These are phyloP conservation scores for Dactylellina cionopaga DNA, from an alignment of 2,329 filamentous ascomycete genomes.

Conservation along the genomic window DNA sequence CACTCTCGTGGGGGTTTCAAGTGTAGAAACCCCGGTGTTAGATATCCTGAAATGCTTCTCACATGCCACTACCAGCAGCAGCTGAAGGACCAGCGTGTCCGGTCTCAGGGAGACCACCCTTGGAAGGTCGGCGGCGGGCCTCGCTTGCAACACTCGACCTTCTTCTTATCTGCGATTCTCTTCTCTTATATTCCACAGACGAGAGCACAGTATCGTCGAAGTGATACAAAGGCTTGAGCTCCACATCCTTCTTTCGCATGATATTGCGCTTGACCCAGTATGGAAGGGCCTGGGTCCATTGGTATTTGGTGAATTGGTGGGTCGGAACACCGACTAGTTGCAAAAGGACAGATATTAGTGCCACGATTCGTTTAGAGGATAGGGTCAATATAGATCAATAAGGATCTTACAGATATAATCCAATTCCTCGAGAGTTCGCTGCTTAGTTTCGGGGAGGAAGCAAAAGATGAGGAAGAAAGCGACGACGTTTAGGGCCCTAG, in stretches of 20 bases:
- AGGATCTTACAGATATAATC: conserved; percentile 64
- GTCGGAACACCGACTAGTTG: conserved; percentile 69
- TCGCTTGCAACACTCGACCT: conserved; percentile 23
- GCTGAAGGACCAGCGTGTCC: background rate
- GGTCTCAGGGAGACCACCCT: background rate
- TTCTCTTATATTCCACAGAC: conserved; percentile 31
- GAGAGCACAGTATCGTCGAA: conserved; percentile 60
- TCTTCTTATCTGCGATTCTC: conserved; percentile 30
- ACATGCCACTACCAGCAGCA: conserved; percentile 7
- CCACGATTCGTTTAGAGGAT: background rate
- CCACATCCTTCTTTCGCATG: conserved; percentile 64
- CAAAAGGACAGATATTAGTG: conserved; percentile 58
- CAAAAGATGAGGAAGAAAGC: conserved; percentile 69
- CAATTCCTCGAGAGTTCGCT: conserved; percentile 66
- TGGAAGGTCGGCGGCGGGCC: background rate
- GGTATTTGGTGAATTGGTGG: conserved; percentile 68
- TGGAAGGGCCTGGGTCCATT: conserved; percentile 68
- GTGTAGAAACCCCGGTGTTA: too few relatives aligned
- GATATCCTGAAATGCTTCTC: too few relatives aligned
- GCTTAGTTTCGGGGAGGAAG: conserved; percentile 70
- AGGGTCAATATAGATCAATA: background rate
- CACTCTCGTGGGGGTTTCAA: too few relatives aligned
- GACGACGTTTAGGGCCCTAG: conserved; percentile 65
- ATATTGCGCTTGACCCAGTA: conserved; percentile 72
- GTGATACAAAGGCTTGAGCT: conserved; percentile 66